These are phyloP conservation scores for Melaleuca quinquenervia DNA, from an alignment of 345 rosid genomes.

Conservation along the genomic window DNA sequence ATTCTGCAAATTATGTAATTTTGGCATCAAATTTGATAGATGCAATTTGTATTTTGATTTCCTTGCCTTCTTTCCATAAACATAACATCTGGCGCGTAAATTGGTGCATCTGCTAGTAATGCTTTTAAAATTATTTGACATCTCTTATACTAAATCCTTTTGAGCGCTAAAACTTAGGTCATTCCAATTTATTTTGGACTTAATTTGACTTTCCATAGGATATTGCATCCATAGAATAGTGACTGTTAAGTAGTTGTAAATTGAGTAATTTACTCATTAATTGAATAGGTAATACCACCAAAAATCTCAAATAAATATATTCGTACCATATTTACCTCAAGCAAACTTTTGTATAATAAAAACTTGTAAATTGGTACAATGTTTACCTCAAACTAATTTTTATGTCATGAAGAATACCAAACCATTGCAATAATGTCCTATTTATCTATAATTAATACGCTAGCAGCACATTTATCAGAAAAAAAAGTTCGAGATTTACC, in stretches of 20 bases:
- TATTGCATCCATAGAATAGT: background rate
- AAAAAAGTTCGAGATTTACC: too few relatives aligned
- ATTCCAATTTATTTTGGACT: background rate
- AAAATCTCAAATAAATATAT: too few relatives aligned
- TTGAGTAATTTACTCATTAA: background rate
- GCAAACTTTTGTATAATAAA: too few relatives aligned
- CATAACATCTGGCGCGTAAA: background rate
- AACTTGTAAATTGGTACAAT: too few relatives aligned
- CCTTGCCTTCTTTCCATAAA: background rate
- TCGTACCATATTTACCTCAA: too few relatives aligned
- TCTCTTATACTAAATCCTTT: background rate
- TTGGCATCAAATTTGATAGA: background rate
- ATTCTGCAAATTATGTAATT: background rate
- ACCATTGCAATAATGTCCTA: too few relatives aligned
- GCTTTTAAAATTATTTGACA: background rate
- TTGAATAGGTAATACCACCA: too few relatives aligned
- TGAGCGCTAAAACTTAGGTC: background rate
- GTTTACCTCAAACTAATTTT: too few relatives aligned
- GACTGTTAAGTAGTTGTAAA: too few relatives aligned
- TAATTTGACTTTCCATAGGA: background rate
- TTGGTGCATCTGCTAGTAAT: background rate
- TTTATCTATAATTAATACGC: too few relatives aligned
- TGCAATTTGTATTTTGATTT: background rate
- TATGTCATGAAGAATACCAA: too few relatives aligned
- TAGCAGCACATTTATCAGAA: too few relatives aligned